These are phyloP conservation scores for Cyberlindnera euphorbiae DNA, from an alignment of 805 yeast species.

Conservation along the genomic window DNA sequence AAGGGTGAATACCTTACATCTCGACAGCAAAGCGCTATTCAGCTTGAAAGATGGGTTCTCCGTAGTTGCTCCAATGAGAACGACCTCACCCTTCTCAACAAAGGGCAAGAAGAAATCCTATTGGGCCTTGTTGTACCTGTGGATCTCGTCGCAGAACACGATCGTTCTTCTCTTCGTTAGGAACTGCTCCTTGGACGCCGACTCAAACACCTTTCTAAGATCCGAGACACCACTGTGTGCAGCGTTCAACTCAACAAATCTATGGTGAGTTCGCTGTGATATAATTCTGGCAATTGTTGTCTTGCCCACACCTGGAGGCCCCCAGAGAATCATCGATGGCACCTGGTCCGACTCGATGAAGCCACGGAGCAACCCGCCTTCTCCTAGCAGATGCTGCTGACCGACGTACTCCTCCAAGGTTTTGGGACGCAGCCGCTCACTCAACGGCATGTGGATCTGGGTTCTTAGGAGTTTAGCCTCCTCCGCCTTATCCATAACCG, in stretches of 20 bases:
- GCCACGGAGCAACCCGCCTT: slow-evolving; percentile 55
- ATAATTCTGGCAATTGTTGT: slow-evolving; percentile 73
- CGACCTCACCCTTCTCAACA: slow-evolving; percentile 78
- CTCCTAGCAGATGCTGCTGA: slow-evolving; percentile 71
- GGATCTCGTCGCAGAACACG: slow-evolving; percentile 89
- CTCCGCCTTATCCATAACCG: slow-evolving; percentile 8
- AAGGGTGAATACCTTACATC: slow-evolving; percentile 78
- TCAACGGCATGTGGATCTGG: slow-evolving; percentile 41
- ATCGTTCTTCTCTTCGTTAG: slow-evolving; percentile 52
- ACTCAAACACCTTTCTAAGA: slow-evolving; percentile 54
- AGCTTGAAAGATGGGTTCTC: slow-evolving; percentile 87
- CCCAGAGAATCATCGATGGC: slow-evolving; percentile 90
- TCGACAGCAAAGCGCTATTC: slow-evolving; percentile 74
- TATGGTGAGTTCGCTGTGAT: slow-evolving; percentile 29
- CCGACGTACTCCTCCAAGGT: slow-evolving; percentile 72
- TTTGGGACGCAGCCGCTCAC: slow-evolving; percentile 81
- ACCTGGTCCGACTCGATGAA: slow-evolving; percentile 56
- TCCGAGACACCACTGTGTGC: slow-evolving; percentile 68
- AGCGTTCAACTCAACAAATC: slow-evolving; percentile 81
- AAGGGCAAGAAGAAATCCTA: slow-evolving; percentile 84
- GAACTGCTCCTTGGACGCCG: slow-evolving; percentile 31
- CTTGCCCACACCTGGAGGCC: slow-evolving; percentile 92
- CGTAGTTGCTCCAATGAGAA: slow-evolving; percentile 93
- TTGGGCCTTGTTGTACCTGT: slow-evolving; percentile 78
- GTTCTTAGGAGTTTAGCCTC: slow-evolving; percentile 17